These are phyloP conservation scores for Spizellomyces sp. DNA, from an alignment of 192 early-diverging fungal genomes.

Conservation along the genomic window DNA sequence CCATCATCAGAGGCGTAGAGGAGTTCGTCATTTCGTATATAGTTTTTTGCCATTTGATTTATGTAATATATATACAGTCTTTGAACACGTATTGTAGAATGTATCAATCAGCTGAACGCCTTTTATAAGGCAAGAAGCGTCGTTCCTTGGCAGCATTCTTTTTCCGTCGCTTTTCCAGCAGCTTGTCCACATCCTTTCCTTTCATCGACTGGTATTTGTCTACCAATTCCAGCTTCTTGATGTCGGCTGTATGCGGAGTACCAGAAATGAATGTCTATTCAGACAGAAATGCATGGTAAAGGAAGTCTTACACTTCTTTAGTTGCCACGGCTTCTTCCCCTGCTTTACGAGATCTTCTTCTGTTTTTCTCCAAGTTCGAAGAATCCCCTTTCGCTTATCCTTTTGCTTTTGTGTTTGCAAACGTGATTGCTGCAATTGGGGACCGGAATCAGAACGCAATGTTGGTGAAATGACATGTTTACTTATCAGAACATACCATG, in stretches of 20 bases:
- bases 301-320: slow-evolving; percentile 76
- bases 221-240: slow-evolving; percentile 82
- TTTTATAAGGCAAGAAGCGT: slow-evolving; percentile 38
- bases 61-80: slow-evolving; percentile 1
- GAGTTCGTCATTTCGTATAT: neutral
- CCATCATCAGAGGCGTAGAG: no score
- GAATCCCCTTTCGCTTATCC: slow-evolving; percentile 62
- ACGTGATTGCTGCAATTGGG: slow-evolving; percentile 26
- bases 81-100: neutral
- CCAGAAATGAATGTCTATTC: no score
- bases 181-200: slow-evolving; percentile 75
- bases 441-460: no score
- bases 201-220: slow-evolving; percentile 79
- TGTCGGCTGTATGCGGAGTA: slow-evolving; percentile 52
- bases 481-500: slow-evolving; percentile 49
- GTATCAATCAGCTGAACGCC: slow-evolving; percentile 20
- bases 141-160: slow-evolving; percentile 85
- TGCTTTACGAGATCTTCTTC: slow-evolving; percentile 78
- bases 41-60: neutral
- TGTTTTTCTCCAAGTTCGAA: slow-evolving; percentile 76
- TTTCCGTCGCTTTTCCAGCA: slow-evolving; percentile 93
- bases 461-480: no score
- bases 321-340: slow-evolving; percentile 94
- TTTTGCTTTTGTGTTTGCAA: slow-evolving; percentile 35
- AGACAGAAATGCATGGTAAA: neutral